phyloP scores from a whole-genome alignment of 176 grass and related monocot species.

The Zea luxurians region DNA sequence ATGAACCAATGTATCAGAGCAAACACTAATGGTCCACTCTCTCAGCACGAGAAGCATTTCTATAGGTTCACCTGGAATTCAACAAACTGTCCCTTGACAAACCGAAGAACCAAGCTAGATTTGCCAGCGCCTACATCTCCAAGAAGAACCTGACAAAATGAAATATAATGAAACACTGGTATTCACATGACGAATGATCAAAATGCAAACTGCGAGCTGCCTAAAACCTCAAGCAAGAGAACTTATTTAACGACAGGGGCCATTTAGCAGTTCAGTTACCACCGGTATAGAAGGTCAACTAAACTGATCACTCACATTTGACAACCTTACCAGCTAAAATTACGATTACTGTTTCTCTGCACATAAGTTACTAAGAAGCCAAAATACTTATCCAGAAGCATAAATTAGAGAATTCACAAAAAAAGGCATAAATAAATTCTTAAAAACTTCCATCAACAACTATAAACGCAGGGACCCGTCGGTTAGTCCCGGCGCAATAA shows the following conservation, averaged over 20 bases:
- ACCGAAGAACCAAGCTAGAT: conserved; percentile 92
- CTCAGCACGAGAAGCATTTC: background rate
- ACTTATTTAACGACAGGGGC: background rate
- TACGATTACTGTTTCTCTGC: background rate
- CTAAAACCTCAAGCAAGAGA: background rate
- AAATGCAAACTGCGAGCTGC: background rate
- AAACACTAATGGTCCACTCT: background rate
- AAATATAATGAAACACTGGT: conserved; percentile 2
- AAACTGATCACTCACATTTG: conserved; percentile 17
- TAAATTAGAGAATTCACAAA: conserved; percentile 15
- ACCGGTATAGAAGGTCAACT: background rate
- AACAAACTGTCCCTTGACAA: conserved; percentile 93
- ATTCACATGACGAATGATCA: background rate
- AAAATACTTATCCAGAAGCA: conserved; percentile 1
- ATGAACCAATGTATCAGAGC: conserved; percentile 12
- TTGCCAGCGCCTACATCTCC: conserved; percentile 94
- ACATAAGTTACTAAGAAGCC: background rate
- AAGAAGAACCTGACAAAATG: conserved; percentile 68
- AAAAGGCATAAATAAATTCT: background rate
- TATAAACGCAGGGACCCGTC: conserved; percentile 19
- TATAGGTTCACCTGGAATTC: conserved; percentile 70
- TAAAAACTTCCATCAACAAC: background rate
- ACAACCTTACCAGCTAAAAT: background rate
- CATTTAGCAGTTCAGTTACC: conserved; percentile 17
- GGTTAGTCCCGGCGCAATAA: background rate